Evolutionary conservation across 2,329 filamentous ascomycete genomes (phyloP), one percentile per base, ranked within the genome.

Genomic region (Ophiosphaerella korrae): DNA sequence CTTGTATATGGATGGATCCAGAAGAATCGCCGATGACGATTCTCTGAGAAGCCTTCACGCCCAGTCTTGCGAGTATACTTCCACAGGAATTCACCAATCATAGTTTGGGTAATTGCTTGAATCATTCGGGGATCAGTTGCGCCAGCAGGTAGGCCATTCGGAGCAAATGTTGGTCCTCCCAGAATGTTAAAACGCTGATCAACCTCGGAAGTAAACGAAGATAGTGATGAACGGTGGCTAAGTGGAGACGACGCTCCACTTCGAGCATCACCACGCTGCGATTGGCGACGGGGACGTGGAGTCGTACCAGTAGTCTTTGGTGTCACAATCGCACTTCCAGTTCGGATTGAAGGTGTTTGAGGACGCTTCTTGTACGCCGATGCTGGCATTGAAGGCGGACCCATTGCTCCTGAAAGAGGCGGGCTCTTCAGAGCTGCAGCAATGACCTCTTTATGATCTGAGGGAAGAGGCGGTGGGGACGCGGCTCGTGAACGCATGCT

Each of bases 51-150:
- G 57, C 92, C 89, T 47, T 87, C 89, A 21, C 93, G 88, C n/a
- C 92, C 92, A 52, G 92, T 83, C 78, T 94, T 96, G 66, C 94
- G 88, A 0, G 94, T 99, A 75, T 99, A 99, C 74, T 99, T 99
- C 94, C 94, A 99, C 35, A 99, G 81, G 73, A 93, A 97, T 73
- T 99, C 94, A 48, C 94, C 94, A 68, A 99, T 97, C 94, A 99
- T 99, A 14, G 94, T 97, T 75, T 99, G 93, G 2, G 94, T 99
- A 60, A 99, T 97, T 42, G 94, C 94, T 77, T 97, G 92, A 62
- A 99, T 97, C 92, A 99, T 97, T 64, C 93, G 89, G 56, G 93
- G 93, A 76, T 99, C 94, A 5, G 92, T 96, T 57, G 84, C 84
- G 16, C 70, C 67, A 21, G 86, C 80, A 8, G 85, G 84, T 53